Conservation (phyloP, 257 asterid genomes). For the Cinchona pubescens region DNA sequence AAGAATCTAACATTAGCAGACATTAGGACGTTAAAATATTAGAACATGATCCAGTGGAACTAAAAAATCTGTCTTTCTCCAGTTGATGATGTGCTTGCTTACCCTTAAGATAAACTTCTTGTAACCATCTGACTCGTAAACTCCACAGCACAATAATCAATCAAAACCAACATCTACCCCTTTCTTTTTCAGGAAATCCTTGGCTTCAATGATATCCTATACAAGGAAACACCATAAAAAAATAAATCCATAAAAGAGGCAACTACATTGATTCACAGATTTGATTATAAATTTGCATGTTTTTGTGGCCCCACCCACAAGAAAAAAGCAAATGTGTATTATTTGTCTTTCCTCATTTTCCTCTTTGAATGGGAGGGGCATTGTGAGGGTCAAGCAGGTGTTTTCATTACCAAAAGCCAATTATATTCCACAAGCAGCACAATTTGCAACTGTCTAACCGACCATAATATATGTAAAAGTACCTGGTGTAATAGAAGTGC, state of each 20-base stretch:
- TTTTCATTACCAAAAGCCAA: neutral
- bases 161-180: slow-evolving; percentile 61
- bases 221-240: slow-evolving; percentile 7
- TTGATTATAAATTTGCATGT: neutral
- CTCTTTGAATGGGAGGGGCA: no score
- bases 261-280: neutral
- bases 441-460: neutral
- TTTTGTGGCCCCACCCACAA: neutral
- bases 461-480: no score
- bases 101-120: neutral
- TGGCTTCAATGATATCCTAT: slow-evolving; percentile 77
- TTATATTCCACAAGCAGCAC: neutral
- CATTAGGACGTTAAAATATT: no score
- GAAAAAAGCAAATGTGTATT: neutral
- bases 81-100: neutral
- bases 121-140: no score
- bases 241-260: neutral
- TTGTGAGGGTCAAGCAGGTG: neutral
- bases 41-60: no score
- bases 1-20: neutral
- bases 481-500: slow-evolving; percentile 71
- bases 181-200: slow-evolving; percentile 54
- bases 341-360: no score
- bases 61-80: no score
- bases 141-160: slow-evolving; percentile 20